Evolutionary conservation across 2,329 filamentous ascomycete species (phyloP), one percentile per base, ranked within the genome.

Genomic region (Aureobasidium sp.): DNA sequence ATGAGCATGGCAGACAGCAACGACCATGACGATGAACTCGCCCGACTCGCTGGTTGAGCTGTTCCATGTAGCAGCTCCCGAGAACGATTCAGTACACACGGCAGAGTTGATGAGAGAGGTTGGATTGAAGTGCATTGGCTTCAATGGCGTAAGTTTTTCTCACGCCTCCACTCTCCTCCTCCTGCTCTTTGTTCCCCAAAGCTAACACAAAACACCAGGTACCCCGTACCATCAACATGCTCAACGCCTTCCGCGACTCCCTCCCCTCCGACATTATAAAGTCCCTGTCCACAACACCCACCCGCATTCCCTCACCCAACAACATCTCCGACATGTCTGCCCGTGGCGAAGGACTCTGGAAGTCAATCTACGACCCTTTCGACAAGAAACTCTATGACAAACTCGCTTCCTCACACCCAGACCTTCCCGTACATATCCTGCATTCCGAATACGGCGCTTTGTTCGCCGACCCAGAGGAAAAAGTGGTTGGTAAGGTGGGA

Each of bases 1-100:
- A 17, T 26, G 43, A 13, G 20, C 17, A 34, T 27, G 10, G 53
- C 59, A 90, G 86, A 88, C 90, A 0, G 90, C 90, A 36, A 87
- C 90, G 20, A 91, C 89, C 1, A 89, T 93, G 77, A 94, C 90
- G 0, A 85, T 94, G 79, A 94, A 95, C 78, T 92, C 89, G 1
- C 90, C 90, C 27, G 87, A 89, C 63, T 88, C 89, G 3, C 83
- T 93, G 66, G 76, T 83, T 4, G 75, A 82, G 26, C 81, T 92
- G 13, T 86, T 85, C 75, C 70, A 80, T 51, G 69, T 73, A 8
- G 72, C 74, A 4, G 65, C 70, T 7, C 44, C 64, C 20, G 46
- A 66, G 62, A 24, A 71, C 63, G 26, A 75, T 37, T 71, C 76
- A 15, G 76, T 82, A 2, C 76, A 79, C 29, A 79, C 82, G 37